These are phyloP conservation scores for Melastoma malabathricum DNA, from an alignment of 345 rosid species.

Conservation along the genomic window DNA sequence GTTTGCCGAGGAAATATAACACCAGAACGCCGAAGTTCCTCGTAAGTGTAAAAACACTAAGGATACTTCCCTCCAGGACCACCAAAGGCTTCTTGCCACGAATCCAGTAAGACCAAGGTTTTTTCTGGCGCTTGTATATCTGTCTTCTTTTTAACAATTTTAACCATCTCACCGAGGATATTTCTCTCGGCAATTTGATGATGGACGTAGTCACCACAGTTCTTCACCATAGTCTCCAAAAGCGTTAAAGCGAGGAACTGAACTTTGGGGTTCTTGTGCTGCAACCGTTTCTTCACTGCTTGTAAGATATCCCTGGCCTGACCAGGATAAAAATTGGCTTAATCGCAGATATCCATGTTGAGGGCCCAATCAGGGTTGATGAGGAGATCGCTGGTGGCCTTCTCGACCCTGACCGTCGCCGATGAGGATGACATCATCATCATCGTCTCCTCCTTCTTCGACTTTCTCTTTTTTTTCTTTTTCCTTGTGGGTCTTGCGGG, in stretches of 20 bases:
- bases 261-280: slow-evolving; percentile 64
- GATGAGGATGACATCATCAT: slow-evolving; percentile 21
- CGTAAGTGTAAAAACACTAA: slow-evolving; percentile 81
- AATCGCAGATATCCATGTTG: slow-evolving; percentile 90
- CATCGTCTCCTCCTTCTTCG: not conserved
- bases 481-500: too few species aligned
- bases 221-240: slow-evolving; percentile 90
- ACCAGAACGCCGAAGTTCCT: slow-evolving; percentile 83
- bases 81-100: slow-evolving; percentile 99
- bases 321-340: slow-evolving; percentile 64
- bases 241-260: slow-evolving; percentile 94
- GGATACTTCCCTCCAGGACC: slow-evolving; percentile 82
- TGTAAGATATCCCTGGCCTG: slow-evolving; percentile 84
- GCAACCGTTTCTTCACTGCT: slow-evolving; percentile 82
- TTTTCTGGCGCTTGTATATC: slow-evolving; percentile 87
- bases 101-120: slow-evolving; percentile 64
- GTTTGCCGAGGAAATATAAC: slow-evolving; percentile 70
- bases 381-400: slow-evolving; percentile 91
- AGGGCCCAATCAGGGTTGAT: slow-evolving; percentile 88
- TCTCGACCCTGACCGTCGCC: slow-evolving; percentile 77
- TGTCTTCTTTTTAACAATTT: slow-evolving; percentile 73
- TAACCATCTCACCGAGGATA: slow-evolving; percentile 76
- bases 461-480: too few species aligned
- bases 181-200: slow-evolving; percentile 80
- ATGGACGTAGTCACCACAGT: slow-evolving; percentile 85